A percentile compares a stretch with the other conserved stretches of the same genome.
Conservation (phyloP, 768 basidiomycete species). For the Trametopsis cervina region DNA sequence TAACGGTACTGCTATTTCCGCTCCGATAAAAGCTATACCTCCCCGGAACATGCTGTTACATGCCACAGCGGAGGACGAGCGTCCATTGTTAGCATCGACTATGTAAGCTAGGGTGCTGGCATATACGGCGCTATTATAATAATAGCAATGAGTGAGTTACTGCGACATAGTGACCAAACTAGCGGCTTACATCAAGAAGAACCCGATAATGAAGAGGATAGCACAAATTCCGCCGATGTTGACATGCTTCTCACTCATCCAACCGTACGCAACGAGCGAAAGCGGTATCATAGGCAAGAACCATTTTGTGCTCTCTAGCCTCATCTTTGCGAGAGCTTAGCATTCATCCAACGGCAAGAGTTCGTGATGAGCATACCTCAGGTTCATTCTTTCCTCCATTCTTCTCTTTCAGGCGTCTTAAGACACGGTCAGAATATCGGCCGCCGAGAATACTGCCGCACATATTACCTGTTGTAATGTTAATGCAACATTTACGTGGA, state of each 20-base stretch:
- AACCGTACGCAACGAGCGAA: slow-evolving; percentile 62
- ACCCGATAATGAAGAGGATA: slow-evolving; percentile 65
- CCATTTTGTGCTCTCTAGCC: slow-evolving; percentile 53
- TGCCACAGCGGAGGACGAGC: slow-evolving; percentile 70
- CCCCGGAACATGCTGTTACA: slow-evolving; percentile 76
- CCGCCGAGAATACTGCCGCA: slow-evolving; percentile 52
- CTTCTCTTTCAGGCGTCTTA: slow-evolving; percentile 32
- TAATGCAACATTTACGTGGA: background rate
- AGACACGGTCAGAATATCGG: slow-evolving; percentile 47
- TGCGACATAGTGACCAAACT: no score
- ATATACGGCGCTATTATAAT: slow-evolving; percentile 45
- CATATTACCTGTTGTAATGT: slow-evolving; percentile 32
- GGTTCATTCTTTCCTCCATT: slow-evolving; percentile 47
- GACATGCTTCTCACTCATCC: slow-evolving; percentile 59
- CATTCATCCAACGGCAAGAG: background rate
- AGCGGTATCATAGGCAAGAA: slow-evolving; percentile 56
- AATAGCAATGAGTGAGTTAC: background rate
- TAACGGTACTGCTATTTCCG: slow-evolving; percentile 69
- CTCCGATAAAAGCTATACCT: slow-evolving; percentile 54
- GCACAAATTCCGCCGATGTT: slow-evolving; percentile 65
- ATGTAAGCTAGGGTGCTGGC: slow-evolving; percentile 74
- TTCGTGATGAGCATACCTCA: slow-evolving; percentile 41
- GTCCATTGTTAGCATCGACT: slow-evolving; percentile 80
- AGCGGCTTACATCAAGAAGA: slow-evolving; percentile 63
- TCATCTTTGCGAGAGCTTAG: slow-evolving; percentile 44